Conservation (phyloP, 345 rosid species). For the Linum trigynum region DNA sequence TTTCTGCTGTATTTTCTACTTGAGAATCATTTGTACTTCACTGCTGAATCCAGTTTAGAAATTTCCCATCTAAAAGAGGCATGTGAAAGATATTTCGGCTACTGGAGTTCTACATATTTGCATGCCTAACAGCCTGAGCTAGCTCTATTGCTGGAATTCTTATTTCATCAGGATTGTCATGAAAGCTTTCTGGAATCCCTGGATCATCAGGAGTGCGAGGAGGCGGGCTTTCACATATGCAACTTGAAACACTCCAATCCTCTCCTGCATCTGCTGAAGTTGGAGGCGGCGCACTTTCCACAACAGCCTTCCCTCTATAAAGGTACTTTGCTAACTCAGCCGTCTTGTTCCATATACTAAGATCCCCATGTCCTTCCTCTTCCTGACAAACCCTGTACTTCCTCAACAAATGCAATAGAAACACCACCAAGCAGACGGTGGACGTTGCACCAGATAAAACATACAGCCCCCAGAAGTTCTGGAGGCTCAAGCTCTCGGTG, state of each 20-base stretch:
- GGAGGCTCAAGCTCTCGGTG: constrained; percentile 25
- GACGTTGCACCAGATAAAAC: constrained; percentile 29
- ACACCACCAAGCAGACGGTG: constrained; percentile 27
- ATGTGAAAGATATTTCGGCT: not conserved
- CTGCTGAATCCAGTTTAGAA: not conserved
- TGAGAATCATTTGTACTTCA: not conserved
- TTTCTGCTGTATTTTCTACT: not conserved
- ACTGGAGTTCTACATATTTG: not conserved
- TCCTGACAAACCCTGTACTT: constrained; percentile 3
- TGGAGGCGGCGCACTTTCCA: constrained; percentile 1
- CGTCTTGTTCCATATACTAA: constrained; percentile 14
- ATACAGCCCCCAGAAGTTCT: constrained; percentile 42
- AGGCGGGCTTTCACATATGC: constrained; percentile 8
- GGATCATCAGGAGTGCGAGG: not conserved
- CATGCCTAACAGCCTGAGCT: no score
- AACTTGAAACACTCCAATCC: constrained; percentile 12
- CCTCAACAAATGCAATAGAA: constrained; percentile 6
- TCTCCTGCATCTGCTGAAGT: constrained; percentile 2
- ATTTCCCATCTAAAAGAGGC: no score
- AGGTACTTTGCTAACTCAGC: constrained; percentile 6
- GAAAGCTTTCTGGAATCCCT: not conserved
- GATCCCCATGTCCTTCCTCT: not conserved
- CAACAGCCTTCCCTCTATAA: constrained; percentile 8
- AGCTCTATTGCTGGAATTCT: no score
- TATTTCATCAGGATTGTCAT: not conserved